phyloP scores from a whole-genome alignment of 345 rosid species.

The Moricandia moricandioides region DNA sequence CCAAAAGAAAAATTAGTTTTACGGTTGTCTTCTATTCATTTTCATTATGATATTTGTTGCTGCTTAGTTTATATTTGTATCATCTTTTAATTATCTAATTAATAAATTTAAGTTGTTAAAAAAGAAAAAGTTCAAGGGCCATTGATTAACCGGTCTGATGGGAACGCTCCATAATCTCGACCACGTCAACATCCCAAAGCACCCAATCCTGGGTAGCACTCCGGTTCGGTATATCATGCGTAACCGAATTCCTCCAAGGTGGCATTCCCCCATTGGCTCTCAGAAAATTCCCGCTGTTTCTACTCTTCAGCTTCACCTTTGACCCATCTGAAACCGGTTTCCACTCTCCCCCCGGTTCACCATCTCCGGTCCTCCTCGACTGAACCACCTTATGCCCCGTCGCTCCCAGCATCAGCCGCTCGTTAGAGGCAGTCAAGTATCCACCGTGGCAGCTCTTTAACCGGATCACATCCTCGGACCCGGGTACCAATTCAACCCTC shows the following conservation, averaged over 20 bases:
- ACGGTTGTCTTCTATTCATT: too few species aligned
- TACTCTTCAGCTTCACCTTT: conserved; percentile 52
- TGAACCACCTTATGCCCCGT: conserved; percentile 75
- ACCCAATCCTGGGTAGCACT: conserved; percentile 61
- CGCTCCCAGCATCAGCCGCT: conserved; percentile 64
- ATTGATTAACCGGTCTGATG: conserved; percentile 13
- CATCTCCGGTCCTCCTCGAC: conserved; percentile 44
- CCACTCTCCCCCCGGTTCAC: conserved; percentile 68
- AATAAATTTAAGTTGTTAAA: too few species aligned
- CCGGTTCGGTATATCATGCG: conserved; percentile 65
- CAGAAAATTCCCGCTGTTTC: conserved; percentile 57
- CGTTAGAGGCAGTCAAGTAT: conserved; percentile 76
- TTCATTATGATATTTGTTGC: too few species aligned
- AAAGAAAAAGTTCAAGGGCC: background rate
- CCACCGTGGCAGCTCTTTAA: conserved; percentile 65
- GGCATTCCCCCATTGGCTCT: conserved; percentile 76
- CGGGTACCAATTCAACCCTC: conserved; percentile 62
- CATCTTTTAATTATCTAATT: too few species aligned
- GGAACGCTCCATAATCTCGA: conserved; percentile 43
- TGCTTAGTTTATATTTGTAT: too few species aligned
- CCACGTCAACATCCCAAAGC: conserved; percentile 66
- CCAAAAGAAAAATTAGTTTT: too few species aligned
- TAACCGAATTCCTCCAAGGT: conserved; percentile 83
- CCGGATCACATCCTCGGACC: conserved; percentile 50
- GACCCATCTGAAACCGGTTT: conserved; percentile 59